phyloP scores from a whole-genome alignment of 371 early-diverging fungal species.

The Mortierella sp. region DNA sequence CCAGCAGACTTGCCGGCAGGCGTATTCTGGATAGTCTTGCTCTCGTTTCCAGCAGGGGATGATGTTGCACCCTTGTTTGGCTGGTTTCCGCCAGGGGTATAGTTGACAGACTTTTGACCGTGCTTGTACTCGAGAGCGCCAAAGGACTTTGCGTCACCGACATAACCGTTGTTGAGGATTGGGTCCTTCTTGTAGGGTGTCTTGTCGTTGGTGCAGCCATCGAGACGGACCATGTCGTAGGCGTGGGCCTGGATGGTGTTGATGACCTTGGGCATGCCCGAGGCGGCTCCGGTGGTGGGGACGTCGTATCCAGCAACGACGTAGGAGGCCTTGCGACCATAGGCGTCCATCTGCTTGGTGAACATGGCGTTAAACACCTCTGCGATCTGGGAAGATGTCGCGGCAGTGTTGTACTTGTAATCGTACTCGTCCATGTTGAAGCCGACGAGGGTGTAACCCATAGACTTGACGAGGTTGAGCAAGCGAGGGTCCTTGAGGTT shows the following conservation, averaged over 20 bases:
- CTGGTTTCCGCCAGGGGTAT: conserved; percentile 10
- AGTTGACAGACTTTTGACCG: conserved; percentile 57
- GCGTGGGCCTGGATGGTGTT: conserved; percentile 64
- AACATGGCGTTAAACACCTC: conserved; percentile 61
- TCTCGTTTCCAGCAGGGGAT: background rate
- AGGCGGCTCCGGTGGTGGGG: conserved; percentile 66
- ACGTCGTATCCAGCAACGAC: conserved; percentile 68
- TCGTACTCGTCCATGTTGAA: conserved; percentile 71
- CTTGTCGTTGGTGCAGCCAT: conserved; percentile 69
- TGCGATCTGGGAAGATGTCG: conserved; percentile 60
- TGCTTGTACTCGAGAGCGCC: conserved; percentile 64
- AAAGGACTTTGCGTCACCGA: conserved; percentile 64
- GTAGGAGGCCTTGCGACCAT: conserved; percentile 67
- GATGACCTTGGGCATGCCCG: conserved; percentile 62
- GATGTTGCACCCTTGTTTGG: background rate
- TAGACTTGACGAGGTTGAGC: conserved; percentile 60
- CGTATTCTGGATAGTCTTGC: conserved; percentile 12
- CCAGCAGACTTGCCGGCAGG: conserved; percentile 15
- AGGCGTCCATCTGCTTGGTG: conserved; percentile 65
- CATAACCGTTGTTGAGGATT: conserved; percentile 50
- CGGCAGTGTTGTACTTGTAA: conserved; percentile 61
- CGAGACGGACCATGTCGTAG: conserved; percentile 71
- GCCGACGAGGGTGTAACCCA: conserved; percentile 66
- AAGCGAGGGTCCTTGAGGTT: conserved; percentile 60
- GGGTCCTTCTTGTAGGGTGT: conserved; percentile 65